phyloP scores from a whole-genome alignment of 2,329 filamentous ascomycete species.

The Arthrinium puccinioides region DNA sequence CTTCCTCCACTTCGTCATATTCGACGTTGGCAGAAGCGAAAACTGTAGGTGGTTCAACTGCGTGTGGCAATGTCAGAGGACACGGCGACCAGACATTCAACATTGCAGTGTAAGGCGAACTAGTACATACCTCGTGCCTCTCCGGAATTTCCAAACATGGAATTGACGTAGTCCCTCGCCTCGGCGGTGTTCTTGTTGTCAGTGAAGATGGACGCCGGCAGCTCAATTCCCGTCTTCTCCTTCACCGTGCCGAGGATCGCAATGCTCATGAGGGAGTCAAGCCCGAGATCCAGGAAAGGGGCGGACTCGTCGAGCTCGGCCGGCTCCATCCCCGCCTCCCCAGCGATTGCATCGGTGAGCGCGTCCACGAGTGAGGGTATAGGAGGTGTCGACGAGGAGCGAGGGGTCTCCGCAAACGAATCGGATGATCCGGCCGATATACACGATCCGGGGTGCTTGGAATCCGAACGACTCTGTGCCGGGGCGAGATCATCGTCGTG shows the following conservation, averaged over 20 bases:
- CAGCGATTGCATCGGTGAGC: constrained; percentile 11
- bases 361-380: constrained; percentile 1
- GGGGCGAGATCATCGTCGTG: too few species aligned
- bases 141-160: constrained; percentile 1
- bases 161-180: constrained; percentile 9
- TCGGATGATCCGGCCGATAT: too few species aligned
- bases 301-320: constrained; percentile 13
- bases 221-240: constrained; percentile 10
- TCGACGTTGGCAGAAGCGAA: too few species aligned
- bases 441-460: too few species aligned
- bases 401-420: too few species aligned
- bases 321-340: constrained; percentile 12
- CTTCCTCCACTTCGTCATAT: too few species aligned
- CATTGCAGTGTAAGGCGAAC: too few species aligned
- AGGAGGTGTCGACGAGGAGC: not conserved
- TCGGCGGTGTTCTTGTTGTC: constrained; percentile 13
- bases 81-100: too few species aligned
- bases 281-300: constrained; percentile 13
- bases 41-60: too few species aligned
- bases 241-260: constrained; percentile 16
- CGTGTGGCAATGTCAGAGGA: too few species aligned
- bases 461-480: too few species aligned
- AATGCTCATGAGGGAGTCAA: constrained; percentile 20
- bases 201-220: constrained; percentile 12
- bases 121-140: too few species aligned